A percentile compares a stretch with the other conserved stretches of the same genome.
Evolutionary conservation across 352 stramenopile genomes (phyloP).

Genomic region (Peronospora destructor): DNA sequence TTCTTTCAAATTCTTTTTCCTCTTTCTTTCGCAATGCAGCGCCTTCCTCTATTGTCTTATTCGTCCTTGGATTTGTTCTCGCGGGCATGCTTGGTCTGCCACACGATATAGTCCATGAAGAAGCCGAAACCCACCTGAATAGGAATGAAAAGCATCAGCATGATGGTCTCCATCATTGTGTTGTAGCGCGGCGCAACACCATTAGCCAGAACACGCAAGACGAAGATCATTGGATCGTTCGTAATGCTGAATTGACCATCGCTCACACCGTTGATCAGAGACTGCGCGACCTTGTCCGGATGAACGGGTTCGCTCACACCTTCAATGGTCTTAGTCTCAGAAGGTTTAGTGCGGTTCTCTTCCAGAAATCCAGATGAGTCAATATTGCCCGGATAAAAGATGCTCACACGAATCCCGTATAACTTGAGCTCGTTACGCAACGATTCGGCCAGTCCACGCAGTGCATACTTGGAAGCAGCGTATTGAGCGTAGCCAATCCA

Average conservation of each 20-base stretch:
- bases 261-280: constrained; percentile 54
- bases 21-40: too few species aligned
- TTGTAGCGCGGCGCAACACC: constrained; percentile 68
- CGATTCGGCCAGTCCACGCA: constrained; percentile 70
- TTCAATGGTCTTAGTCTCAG: constrained; percentile 71
- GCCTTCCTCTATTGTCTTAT: constrained; percentile 19
- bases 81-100: constrained; percentile 40
- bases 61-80: constrained; percentile 59
- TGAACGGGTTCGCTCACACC: constrained; percentile 40
- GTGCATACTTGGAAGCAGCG: constrained; percentile 73
- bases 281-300: constrained; percentile 59
- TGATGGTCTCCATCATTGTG: constrained; percentile 58
- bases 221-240: constrained; percentile 70
- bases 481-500: constrained; percentile 84
- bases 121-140: constrained; percentile 71
- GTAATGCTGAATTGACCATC: constrained; percentile 75
- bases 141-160: constrained; percentile 52
- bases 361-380: constrained; percentile 68
- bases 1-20: constrained; percentile 8
- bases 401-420: constrained; percentile 61
- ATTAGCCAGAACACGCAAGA: constrained; percentile 67
- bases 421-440: constrained; percentile 72
- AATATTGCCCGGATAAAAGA: constrained; percentile 82
- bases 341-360: constrained; percentile 70
- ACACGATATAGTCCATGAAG: constrained; percentile 79